Evolutionary conservation across 23 red algal species (phyloP).

Genomic region (Gracilaria domingensis): DNA sequence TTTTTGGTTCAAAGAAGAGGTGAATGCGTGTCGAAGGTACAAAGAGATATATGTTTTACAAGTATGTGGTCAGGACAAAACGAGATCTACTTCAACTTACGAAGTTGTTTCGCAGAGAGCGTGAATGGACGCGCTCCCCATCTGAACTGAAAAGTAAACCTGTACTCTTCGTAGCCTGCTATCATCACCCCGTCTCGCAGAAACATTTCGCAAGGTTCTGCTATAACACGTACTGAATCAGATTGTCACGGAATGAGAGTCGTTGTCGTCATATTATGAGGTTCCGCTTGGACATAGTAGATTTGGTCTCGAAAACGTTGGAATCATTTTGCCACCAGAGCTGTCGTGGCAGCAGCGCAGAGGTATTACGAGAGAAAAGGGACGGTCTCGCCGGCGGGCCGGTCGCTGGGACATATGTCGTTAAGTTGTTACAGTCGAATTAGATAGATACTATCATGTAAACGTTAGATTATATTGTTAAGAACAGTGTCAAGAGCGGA

Average conservation of each 20-base stretch:
- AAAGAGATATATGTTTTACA: background rate
- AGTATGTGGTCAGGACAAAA: background rate
- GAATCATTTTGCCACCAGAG: background rate
- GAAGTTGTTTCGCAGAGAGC: background rate
- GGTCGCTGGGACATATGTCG: background rate
- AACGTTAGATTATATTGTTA: background rate
- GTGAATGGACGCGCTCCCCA: background rate
- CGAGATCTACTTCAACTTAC: background rate
- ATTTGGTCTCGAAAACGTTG: background rate
- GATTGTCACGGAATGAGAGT: too few relatives aligned
- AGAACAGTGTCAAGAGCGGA: background rate
- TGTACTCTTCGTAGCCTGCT: too few relatives aligned
- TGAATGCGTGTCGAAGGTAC: slow-evolving; percentile 4
- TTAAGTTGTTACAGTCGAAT: background rate
- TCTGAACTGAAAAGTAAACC: background rate
- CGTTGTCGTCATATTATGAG: background rate
- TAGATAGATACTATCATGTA: background rate
- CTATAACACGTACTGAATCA: too few relatives aligned
- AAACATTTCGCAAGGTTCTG: too few relatives aligned
- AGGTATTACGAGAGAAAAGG: background rate
- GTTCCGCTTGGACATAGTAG: background rate
- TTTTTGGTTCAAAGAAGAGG: background rate
- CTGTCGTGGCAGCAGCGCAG: background rate
- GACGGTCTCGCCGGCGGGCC: background rate
- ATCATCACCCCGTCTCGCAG: too few relatives aligned